A percentile compares a stretch with the other conserved stretches of the same genome.
These are phyloP conservation scores for Pisolithus thermaeus DNA, from an alignment of 1,284 basidiomycete species.

Conservation along the genomic window DNA sequence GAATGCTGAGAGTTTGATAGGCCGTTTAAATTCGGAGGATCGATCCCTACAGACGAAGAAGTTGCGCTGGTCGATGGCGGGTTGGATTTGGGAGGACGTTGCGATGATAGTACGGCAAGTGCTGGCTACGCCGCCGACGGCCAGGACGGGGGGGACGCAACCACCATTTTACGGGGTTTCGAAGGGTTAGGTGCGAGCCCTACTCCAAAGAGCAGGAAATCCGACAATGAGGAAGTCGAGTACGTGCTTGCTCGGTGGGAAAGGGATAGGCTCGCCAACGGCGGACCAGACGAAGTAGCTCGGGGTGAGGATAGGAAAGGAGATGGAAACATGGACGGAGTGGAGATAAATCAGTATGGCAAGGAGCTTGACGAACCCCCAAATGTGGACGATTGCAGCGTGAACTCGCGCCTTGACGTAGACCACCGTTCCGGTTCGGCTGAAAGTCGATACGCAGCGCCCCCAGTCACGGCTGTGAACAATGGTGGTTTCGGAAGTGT, in stretches of 20 bases:
- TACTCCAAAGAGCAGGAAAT: background rate
- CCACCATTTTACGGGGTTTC: background rate
- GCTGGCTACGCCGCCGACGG: too few relatives aligned
- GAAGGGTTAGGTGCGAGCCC: background rate
- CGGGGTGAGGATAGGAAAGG: slow-evolving; percentile 13
- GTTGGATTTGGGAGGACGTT: too few relatives aligned
- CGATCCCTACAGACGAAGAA: slow-evolving; percentile 42
- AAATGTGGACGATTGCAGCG: slow-evolving; percentile 8
- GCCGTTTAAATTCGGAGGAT: slow-evolving; percentile 41
- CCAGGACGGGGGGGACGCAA: too few relatives aligned
- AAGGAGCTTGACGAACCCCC: slow-evolving; percentile 2
- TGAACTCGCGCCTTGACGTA: background rate
- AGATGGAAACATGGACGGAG: slow-evolving; percentile 21
- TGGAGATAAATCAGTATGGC: slow-evolving; percentile 13
- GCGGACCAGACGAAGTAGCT: slow-evolving; percentile 20
- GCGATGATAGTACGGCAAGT: too few relatives aligned
- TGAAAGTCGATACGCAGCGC: too few relatives aligned
- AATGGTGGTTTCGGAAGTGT: background rate
- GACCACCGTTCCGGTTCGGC: background rate
- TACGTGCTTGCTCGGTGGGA: background rate
- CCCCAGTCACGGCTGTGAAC: background rate
- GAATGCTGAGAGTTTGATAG: slow-evolving; percentile 16
- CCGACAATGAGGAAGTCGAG: background rate
- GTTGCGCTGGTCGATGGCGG: slow-evolving; percentile 24
- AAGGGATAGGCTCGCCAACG: background rate